These are phyloP conservation scores for Actinomortierella wolfii DNA, from an alignment of 371 early-diverging fungal species.

Conservation along the genomic window DNA sequence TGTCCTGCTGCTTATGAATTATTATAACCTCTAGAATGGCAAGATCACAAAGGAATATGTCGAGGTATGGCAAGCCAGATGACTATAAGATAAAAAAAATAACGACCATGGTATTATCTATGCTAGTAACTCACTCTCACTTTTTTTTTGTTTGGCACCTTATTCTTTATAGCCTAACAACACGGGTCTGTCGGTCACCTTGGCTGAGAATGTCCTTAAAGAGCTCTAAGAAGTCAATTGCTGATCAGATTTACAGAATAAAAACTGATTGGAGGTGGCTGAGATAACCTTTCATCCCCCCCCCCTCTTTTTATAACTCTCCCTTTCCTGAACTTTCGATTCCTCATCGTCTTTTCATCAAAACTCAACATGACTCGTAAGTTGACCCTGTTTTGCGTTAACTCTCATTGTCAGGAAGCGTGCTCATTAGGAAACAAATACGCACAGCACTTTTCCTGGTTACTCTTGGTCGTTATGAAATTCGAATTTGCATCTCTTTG, in stretches of 20 bases:
- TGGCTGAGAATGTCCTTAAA: constrained; percentile 59
- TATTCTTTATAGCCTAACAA: constrained; percentile 51
- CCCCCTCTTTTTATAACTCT: neutral
- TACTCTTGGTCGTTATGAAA: too few species aligned
- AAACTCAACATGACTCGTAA: too few species aligned
- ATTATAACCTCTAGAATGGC: constrained; percentile 26
- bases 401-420: too few species aligned
- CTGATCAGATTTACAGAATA: too few species aligned
- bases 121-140: neutral
- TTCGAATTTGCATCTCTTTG: too few species aligned
- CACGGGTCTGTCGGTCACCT: constrained; percentile 58
- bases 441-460: too few species aligned
- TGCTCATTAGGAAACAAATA: too few species aligned
- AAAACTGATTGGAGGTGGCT: too few species aligned
- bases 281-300: too few species aligned
- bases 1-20: neutral
- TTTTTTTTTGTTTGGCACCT: neutral
- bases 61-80: constrained; percentile 31
- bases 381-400: too few species aligned
- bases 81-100: too few species aligned
- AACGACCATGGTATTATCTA: neutral
- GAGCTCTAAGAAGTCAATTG: constrained; percentile 33
- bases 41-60: constrained; percentile 44
- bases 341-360: too few species aligned
- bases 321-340: neutral